Base-by-base conservation (phyloP, 768 basidiomycete genomes). In the Tricholoma flavovirens region DNA sequence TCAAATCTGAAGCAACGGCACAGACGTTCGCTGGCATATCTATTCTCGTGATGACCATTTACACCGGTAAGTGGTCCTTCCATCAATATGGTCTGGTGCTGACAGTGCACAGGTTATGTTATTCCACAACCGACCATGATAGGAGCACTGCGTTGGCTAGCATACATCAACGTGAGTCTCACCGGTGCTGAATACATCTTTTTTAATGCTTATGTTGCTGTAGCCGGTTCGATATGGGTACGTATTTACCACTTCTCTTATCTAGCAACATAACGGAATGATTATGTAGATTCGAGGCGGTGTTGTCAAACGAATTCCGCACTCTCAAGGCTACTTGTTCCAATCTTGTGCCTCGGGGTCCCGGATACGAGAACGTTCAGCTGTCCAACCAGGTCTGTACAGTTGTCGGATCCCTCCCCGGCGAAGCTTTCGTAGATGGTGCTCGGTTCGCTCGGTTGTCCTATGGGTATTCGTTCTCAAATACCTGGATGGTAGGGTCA, bases 271-370 rank as follows among this genome's bases (percentile, higher is more conserved):
- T 49, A 24, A 35, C 51, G 0, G 15, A 7, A 19, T 35, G 14
- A 51, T 65, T 66, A 66, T 91, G 7, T 63, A 86, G 82, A 0
- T 93, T 94, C 65, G 88, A 92, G 58, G 76, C 80, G 0, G 67
- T 93, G 32, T 75, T 95, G 68, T 75, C 82, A 19, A 95, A 93
- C 71, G 91, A 96, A 68, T 93, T 94, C 71, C 82, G 79, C 59
- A 85, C 80, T 0, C 69, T 88, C 5, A 66, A 86, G 17, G 89
- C 84, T 40, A 62, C 68, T 14, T 87, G 86, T 65, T 72, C 84
- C 24, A 69, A 72, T 30, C 71, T 88, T 12, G 80, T 85, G 0
- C 85, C 88, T 3, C 76, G 73, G 3, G 87, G 87, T 0, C 73
- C 85, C 2, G 81, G 82, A 1, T 90, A 90, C 59, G 80, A n/a